Evolutionary conservation across 495 filamentous ascomycete species (phyloP).

Genomic region (Penicillium cinerascens): DNA sequence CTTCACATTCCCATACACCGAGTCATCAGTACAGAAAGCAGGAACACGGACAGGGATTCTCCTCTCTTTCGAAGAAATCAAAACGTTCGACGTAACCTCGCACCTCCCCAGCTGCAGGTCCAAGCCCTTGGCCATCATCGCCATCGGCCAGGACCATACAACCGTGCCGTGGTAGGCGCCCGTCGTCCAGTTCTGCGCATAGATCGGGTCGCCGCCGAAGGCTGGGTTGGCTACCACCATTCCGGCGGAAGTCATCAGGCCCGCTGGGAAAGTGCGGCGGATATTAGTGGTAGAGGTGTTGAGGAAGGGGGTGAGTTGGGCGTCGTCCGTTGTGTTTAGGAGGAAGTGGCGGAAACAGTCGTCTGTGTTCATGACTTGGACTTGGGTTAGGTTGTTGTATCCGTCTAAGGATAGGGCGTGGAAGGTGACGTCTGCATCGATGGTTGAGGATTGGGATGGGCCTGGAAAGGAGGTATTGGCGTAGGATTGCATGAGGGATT

Average conservation of each 20-base stretch:
- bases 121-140: slow-evolving; percentile 61
- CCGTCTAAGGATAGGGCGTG: slow-evolving; percentile 56
- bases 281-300: slow-evolving; percentile 55
- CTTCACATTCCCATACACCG: slow-evolving; percentile 47
- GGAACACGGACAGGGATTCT: slow-evolving; percentile 18
- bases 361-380: slow-evolving; percentile 62
- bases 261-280: slow-evolving; percentile 54
- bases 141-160: slow-evolving; percentile 62
- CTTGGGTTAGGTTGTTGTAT: slow-evolving; percentile 44
- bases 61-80: neutral
- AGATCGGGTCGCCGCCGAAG: slow-evolving; percentile 46
- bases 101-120: slow-evolving; percentile 47
- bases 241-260: slow-evolving; percentile 54
- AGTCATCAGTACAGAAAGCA: slow-evolving; percentile 47
- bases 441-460: slow-evolving; percentile 35
- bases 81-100: slow-evolving; percentile 17
- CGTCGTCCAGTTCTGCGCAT: slow-evolving; percentile 51
- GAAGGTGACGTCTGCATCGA: slow-evolving; percentile 48
- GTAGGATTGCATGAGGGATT: slow-evolving; percentile 46
- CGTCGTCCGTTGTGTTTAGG: slow-evolving; percentile 57
- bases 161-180: slow-evolving; percentile 63
- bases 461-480: slow-evolving; percentile 39
- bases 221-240: slow-evolving; percentile 62
- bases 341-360: slow-evolving; percentile 62
- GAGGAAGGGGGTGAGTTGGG: slow-evolving; percentile 53